phyloP scores from a whole-genome alignment of 2,329 filamentous ascomycete genomes.

The Bipolaris zeicola region DNA sequence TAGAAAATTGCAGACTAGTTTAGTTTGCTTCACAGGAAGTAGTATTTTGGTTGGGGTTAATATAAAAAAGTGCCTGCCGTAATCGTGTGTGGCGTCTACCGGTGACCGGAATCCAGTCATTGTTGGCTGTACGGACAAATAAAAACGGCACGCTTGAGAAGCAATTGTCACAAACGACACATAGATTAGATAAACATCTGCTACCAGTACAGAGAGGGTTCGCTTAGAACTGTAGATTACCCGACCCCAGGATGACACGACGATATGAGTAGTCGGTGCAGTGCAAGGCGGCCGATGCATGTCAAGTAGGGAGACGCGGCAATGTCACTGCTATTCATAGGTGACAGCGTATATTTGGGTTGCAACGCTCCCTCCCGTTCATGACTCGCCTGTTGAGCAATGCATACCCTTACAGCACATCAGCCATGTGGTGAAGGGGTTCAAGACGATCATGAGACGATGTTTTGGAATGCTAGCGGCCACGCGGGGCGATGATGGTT shows the following conservation, averaged over 20 bases:
- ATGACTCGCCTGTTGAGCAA: background rate
- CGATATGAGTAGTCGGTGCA: background rate
- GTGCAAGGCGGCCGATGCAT: background rate
- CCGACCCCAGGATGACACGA: background rate
- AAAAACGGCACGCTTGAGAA: background rate
- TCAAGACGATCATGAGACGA: background rate
- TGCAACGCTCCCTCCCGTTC: background rate
- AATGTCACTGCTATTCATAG: background rate
- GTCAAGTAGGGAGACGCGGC: background rate
- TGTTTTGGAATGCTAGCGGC: background rate
- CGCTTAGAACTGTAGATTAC: background rate
- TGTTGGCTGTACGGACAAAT: background rate
- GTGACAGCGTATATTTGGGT: background rate
- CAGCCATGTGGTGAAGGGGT: background rate
- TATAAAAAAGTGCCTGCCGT: no score
- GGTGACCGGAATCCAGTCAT: background rate
- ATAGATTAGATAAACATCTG: background rate
- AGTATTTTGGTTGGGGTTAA: no score
- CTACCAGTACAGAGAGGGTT: background rate
- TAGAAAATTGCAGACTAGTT: no score
- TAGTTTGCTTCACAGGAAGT: no score
- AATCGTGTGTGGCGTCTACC: background rate
- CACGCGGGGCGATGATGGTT: background rate
- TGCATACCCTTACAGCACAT: slow-evolving; percentile 1
- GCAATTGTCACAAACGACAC: background rate